Evolutionary conservation across 2,329 filamentous ascomycete species (phyloP), one percentile per base, ranked within the genome.

Genomic region (Pezicula carpinea): DNA sequence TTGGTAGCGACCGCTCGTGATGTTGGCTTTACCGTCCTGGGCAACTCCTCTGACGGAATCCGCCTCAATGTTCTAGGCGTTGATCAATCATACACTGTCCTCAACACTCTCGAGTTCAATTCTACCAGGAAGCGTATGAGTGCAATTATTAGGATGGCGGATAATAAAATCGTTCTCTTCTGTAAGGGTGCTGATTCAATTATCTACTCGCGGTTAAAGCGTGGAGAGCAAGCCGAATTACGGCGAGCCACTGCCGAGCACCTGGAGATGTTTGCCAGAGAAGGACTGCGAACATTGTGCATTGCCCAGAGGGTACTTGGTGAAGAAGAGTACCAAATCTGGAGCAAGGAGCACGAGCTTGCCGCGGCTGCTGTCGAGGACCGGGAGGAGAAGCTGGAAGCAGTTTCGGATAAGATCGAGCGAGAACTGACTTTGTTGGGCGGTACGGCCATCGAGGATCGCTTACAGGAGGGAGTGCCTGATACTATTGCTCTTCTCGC

Each of bases 101-200:
- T 99, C 40, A 97, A 96, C 67, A 96, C 87, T 1, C 84, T 99
- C 32, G 93, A 99, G 64, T 99, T 99, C 74, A 97, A 97, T 66
- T 97, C 92, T 0, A 90, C 86, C 36, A 81, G 93, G 60, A 99
- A 99, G 71, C 82, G 93, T 56, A 99, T 99, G 93, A 97, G 91
- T 68, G 89, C 91, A 2, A 96, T 99, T 56, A 83, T 99, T 43
- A 81, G 87, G 48, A 96, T 97, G 90, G 92, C 93, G 0, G 82
- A 97, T 65, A 86, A 87, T 34, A 84, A 78, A 49, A 96, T 99
- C 52, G 76, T 93, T 46, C 76, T 99, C 1, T 95, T 95, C 69
- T 99, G 93, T 75, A 99, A 99, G 70, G 93, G 93, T 54, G 93
- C 93, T 29, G 93, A 99, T 65, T 96, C 89, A 60, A 87, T 97